Evolutionary conservation across 2,329 filamentous ascomycete species (phyloP), one percentile per base, ranked within the genome.

Genomic region (Colletotrichum navitas): DNA sequence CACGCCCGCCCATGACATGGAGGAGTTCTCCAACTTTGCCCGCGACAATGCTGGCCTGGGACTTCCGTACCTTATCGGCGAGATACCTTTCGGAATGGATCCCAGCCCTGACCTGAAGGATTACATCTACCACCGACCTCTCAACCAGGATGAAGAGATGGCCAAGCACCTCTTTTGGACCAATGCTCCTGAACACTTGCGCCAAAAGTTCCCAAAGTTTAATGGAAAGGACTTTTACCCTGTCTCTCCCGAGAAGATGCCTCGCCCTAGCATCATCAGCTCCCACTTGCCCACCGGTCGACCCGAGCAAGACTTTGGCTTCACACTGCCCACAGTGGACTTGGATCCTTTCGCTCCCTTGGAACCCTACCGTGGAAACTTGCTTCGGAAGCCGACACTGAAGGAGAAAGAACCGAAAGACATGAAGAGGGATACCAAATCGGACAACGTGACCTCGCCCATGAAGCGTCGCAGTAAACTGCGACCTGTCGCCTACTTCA

Each of bases 211-310:
- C 51, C 89, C 89, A 43, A 91, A 89, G 77, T 92, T 89, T 75
- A 89, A 91, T 74, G 89, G 90, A 32, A 90, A 89, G 77, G 85
- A 91, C 76, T 91, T 91, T 74, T 91, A 90, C 73, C 87, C 86
- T 39, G 81, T 87, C 3, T 90, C 89, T 0, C 87, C 88, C 1
- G 77, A 73, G 62, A 88, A 87, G 76, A 75, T 79, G 71, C 39
- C 73, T 56, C 59, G 52, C 3, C 67, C 65, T 45, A 24, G 56
- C 56, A 58, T 62, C 49, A 47, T 66, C 59, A 52, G 26, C 58
- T 34, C 32, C 24, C 51, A 59, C 6, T 24, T 61, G 36, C 60
- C 66, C 16, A 70, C 61, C 6, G 70, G 66, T 7, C 62, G 61
- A 26, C 66, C 61, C 24, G 70, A 70, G 11, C 26, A 65, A 32